These are phyloP conservation scores for Coprinopsis cinerea DNA, from an alignment of 768 basidiomycete genomes.

Conservation along the genomic window DNA sequence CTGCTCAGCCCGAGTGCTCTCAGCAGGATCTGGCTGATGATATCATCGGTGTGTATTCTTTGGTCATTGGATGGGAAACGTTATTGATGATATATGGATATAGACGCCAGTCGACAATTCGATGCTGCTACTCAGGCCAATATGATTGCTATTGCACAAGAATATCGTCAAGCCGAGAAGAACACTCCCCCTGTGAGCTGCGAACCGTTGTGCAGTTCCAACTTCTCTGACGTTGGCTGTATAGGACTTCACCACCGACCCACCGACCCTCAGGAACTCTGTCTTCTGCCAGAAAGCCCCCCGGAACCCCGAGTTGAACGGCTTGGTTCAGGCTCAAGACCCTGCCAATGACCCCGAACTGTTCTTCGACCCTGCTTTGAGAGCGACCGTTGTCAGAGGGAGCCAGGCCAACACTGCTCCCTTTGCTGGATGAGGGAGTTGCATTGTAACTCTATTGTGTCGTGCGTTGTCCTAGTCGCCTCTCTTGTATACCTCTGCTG, in stretches of 20 bases:
- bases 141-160: conserved; percentile 46
- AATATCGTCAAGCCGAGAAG: conserved; percentile 54
- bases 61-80: neutral
- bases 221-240: neutral
- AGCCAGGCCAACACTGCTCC: conserved; percentile 42
- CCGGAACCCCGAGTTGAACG: conserved; percentile 41
- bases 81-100: neutral
- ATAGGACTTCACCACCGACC: conserved; percentile 46
- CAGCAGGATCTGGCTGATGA: conserved; percentile 54
- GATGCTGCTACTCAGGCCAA: conserved; percentile 42
- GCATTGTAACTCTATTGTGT: too few relatives aligned
- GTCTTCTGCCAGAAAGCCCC: conserved; percentile 54
- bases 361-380: conserved; percentile 42
- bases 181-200: conserved; percentile 42
- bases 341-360: conserved; percentile 45
- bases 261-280: conserved; percentile 44
- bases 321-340: conserved; percentile 47
- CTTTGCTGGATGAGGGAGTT: conserved; percentile 25
- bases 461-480: too few relatives aligned
- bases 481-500: too few relatives aligned
- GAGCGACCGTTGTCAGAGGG: conserved; percentile 38
- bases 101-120: conserved; percentile 49
- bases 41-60: conserved; percentile 41
- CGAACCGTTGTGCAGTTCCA: neutral
- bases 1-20: conserved; percentile 45